A percentile compares a stretch with the other conserved stretches of the same genome.
Evolutionary conservation across 2,329 filamentous ascomycete species (phyloP).

Genomic region (Sporothrix luriei): DNA sequence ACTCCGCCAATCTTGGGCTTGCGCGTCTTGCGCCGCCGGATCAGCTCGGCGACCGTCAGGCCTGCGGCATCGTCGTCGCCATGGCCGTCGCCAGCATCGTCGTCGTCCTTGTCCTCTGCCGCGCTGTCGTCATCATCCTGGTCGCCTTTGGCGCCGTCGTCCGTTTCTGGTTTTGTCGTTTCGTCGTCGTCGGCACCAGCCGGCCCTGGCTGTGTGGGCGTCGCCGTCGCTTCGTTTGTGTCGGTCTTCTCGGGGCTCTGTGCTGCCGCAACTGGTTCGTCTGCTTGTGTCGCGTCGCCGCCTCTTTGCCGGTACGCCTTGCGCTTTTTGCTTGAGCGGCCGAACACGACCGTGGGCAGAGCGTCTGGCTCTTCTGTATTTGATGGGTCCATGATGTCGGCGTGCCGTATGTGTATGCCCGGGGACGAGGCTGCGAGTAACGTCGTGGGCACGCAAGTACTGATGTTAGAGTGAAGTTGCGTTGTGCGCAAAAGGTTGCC

Average conservation of each 20-base stretch:
- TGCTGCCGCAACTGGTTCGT: neutral
- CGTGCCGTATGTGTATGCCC: neutral
- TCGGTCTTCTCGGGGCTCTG: neutral
- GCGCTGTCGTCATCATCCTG: conserved; percentile 30
- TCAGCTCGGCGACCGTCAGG: conserved; percentile 53
- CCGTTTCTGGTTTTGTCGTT: conserved; percentile 18
- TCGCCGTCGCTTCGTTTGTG: neutral
- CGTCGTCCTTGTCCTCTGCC: conserved; percentile 31
- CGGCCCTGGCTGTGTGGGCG: neutral
- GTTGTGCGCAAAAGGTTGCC: conserved; percentile 9
- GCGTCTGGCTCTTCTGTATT: conserved; percentile 32
- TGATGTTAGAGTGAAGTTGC: neutral
- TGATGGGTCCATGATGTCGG: conserved; percentile 19
- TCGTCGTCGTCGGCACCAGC: neutral
- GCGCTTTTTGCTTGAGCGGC: conserved; percentile 60
- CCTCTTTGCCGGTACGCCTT: conserved; percentile 60
- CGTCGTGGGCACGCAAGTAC: neutral
- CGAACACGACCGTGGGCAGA: conserved; percentile 52
- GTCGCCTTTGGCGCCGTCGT: conserved; percentile 26
- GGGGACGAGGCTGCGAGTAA: neutral
- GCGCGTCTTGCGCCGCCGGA: conserved; percentile 57
- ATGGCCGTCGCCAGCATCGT: conserved; percentile 15
- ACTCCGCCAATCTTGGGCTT: conserved; percentile 58
- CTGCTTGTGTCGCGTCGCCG: neutral
- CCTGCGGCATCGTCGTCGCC: conserved; percentile 34